Evolutionary conservation across 768 basidiomycete genomes (phyloP), one percentile per base, ranked within the genome.

Genomic region (Rhodotorula kratochvilovae): DNA sequence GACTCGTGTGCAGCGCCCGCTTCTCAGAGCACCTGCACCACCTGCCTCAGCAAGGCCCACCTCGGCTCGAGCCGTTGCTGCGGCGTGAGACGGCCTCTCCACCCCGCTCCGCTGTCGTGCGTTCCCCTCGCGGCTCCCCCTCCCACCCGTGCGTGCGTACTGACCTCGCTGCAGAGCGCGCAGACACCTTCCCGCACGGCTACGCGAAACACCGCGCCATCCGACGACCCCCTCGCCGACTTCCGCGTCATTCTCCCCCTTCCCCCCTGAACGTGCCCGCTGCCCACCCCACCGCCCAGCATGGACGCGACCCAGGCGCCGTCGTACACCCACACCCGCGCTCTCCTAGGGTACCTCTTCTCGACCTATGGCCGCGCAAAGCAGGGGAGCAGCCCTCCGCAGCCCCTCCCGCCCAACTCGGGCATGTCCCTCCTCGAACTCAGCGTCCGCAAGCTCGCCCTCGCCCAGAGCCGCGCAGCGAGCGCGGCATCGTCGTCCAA

Each of bases 311-410:
- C 35, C 5, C 19, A 33, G 36, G 39, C 2, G 13, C 36, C 7
- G 1, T 12, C 48, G 39, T 72, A 64, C 63, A 3, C 62, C 1
- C 73, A 74, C 60, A 74, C 69, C 27, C 53, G 60, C 29, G 69
- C 66, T 1, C 63, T 74, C 16, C 66, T 74, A 27, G 33, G 33
- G 35, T 74, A 74, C 61, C 67, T 71, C 57, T 66, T 71, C 46
- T 33, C 60, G 10, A 61, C 67, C 21, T 71, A 71, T n/a, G 61
- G 50, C 12, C 56, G 46, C 7, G 43, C 57, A 31, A 73, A 63
- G 45, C n/a, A 35, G 15, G 54, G 31, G 39, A 61, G 25, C 23
- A 67, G 55, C n/a, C 64, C 64, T 1, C 67, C 63, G 23, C 63
- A 62, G 31, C 68, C 68, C 10, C 50, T 39, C 8, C 50, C 64